Conservation (phyloP, 305 asterid species). For the Fraxinus latifolia region DNA sequence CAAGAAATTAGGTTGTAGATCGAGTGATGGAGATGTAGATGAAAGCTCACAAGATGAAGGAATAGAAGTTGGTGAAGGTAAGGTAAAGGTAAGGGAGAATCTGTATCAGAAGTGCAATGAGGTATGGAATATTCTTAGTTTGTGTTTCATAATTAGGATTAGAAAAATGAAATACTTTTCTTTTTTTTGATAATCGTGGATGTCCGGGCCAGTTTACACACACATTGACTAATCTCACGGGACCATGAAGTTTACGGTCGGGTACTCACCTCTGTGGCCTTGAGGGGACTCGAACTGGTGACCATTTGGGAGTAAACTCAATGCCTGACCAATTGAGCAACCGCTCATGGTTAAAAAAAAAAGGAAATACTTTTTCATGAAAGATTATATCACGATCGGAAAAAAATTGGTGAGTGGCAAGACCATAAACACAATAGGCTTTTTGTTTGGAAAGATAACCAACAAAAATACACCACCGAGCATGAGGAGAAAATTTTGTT, state of each 20-base stretch:
- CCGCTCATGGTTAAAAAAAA: no score
- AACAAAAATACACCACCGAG: not conserved
- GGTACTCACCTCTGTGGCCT: no score
- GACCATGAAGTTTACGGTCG: no score
- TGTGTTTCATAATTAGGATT: not conserved
- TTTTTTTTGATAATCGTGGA: no score
- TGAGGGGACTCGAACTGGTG: no score
- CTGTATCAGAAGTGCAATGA: not conserved
- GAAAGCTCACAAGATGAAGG: not conserved
- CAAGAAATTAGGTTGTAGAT: not conserved
- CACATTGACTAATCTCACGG: no score
- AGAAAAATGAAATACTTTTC: not conserved
- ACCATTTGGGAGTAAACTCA: no score
- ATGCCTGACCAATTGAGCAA: no score
- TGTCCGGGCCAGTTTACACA: no score
- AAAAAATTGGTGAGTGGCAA: not conserved
- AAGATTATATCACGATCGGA: not conserved
- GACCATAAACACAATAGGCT: not conserved
- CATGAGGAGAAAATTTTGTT: not conserved
- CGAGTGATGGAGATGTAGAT: not conserved
- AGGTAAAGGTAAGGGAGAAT: no score
- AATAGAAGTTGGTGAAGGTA: not conserved
- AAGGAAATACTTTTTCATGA: not conserved
- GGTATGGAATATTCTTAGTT: not conserved
- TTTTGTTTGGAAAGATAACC: not conserved